Evolutionary conservation across 208 protist species (phyloP).

Genomic region (Naegleria lovaniensis): DNA sequence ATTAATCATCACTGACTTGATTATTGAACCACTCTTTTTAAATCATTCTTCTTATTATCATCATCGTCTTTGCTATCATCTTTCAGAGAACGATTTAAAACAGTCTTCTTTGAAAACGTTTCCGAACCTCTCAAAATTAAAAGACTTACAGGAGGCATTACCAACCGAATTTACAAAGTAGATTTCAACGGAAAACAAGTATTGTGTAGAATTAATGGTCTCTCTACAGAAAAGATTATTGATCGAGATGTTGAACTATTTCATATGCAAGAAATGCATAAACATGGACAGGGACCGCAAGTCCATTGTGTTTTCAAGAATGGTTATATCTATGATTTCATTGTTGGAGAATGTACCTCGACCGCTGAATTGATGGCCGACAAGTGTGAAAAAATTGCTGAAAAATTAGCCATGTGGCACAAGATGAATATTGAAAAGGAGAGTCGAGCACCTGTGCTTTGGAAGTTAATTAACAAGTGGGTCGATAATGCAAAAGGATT

Average conservation of each 20-base stretch:
- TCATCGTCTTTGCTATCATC: too few species aligned
- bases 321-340: neutral
- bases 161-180: neutral
- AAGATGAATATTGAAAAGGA: neutral
- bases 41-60: too few species aligned
- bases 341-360: neutral
- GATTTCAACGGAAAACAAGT: neutral
- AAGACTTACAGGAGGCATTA: neutral
- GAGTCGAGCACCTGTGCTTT: neutral
- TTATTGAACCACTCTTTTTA: too few species aligned
- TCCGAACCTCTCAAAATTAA: neutral
- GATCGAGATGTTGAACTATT: neutral
- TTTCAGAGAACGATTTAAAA: neutral
- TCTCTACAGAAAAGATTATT: neutral
- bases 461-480: neutral
- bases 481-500: neutral
- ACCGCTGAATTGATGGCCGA: neutral
- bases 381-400: neutral
- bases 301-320: neutral
- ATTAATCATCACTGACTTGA: too few species aligned
- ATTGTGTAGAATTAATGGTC: neutral
- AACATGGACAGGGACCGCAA: neutral
- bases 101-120: neutral
- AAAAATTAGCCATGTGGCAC: neutral
- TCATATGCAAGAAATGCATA: neutral